Conservation (phyloP, 768 basidiomycete species). For the Amanita fuliginea region DNA sequence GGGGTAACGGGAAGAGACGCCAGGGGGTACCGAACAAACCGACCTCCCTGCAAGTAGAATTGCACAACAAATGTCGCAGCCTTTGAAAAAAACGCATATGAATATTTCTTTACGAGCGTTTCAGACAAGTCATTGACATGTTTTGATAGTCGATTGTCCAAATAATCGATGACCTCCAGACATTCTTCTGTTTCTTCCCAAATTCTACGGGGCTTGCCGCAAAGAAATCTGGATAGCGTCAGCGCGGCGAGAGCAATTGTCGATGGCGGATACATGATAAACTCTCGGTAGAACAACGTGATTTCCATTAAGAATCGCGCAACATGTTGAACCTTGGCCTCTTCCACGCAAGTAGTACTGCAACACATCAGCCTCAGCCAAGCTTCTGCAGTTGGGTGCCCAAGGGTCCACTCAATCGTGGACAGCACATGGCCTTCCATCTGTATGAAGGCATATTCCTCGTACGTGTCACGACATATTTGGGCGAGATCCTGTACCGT, state of each 20-base stretch:
- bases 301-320: constrained; percentile 99
- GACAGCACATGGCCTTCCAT: constrained; percentile 97
- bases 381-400: constrained; percentile 95
- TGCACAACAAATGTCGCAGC: constrained; percentile 90
- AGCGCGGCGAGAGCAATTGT: constrained; percentile 85
- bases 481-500: constrained; percentile 89
- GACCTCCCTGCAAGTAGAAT: constrained; percentile 85
- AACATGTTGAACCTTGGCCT: constrained; percentile 86
- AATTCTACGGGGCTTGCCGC: constrained; percentile 64
- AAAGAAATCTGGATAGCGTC: constrained; percentile 81
- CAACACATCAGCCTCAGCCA: constrained; percentile 86
- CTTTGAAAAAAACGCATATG: constrained; percentile 92
- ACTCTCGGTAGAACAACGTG: constrained; percentile 95
- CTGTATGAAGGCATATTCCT: constrained; percentile 95
- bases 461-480: constrained; percentile 94
- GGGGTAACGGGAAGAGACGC: constrained; percentile 59
- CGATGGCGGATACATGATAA: constrained; percentile 76
- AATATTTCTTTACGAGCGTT: constrained; percentile 97
- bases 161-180: constrained; percentile 70
- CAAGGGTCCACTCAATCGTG: constrained; percentile 93
- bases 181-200: constrained; percentile 83
- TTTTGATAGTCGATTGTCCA: constrained; percentile 80
- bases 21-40: constrained; percentile 41
- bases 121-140: constrained; percentile 90
- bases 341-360: constrained; percentile 65